phyloP scores from a whole-genome alignment of 2,329 filamentous ascomycete species.

The Coniochaeta pulveracea region DNA sequence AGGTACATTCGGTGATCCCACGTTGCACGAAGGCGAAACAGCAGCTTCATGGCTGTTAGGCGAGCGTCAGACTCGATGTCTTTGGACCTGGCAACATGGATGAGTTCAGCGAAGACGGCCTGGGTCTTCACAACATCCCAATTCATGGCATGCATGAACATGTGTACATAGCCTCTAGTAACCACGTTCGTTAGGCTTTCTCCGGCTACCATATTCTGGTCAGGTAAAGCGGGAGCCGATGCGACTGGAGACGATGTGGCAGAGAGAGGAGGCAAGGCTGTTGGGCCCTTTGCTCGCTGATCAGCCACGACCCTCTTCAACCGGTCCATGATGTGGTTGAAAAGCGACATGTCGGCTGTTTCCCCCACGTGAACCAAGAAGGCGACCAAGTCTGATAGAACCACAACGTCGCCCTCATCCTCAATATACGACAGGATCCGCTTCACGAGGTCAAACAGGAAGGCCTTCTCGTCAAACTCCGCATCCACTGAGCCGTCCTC shows the following conservation, averaged over 20 bases:
- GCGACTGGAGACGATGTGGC: too few relatives aligned
- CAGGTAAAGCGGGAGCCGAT: slow-evolving; percentile 15
- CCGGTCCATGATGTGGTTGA: slow-evolving; percentile 43
- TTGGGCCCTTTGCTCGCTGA: slow-evolving; percentile 32
- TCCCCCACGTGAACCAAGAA: slow-evolving; percentile 55
- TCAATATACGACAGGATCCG: slow-evolving; percentile 49
- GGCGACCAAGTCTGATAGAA: slow-evolving; percentile 53
- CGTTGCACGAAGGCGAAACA: slow-evolving; percentile 77
- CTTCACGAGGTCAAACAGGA: slow-evolving; percentile 46
- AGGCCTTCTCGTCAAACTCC: slow-evolving; percentile 45
- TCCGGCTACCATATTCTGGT: slow-evolving; percentile 14
- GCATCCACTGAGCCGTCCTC: slow-evolving; percentile 43
- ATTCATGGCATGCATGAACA: slow-evolving; percentile 67
- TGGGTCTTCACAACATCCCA: slow-evolving; percentile 52
- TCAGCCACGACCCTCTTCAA: slow-evolving; percentile 37
- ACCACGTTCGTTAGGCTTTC: slow-evolving; percentile 60
- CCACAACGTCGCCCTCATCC: slow-evolving; percentile 49
- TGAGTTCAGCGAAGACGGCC: slow-evolving; percentile 48
- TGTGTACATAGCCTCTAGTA: slow-evolving; percentile 56
- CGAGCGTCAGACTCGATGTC: slow-evolving; percentile 57
- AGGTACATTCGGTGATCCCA: slow-evolving; percentile 68
- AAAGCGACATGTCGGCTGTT: slow-evolving; percentile 46
- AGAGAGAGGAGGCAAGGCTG: too few relatives aligned
- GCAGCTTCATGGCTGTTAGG: slow-evolving; percentile 61
- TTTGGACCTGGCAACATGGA: slow-evolving; percentile 50